Evolutionary conservation across 2,329 filamentous ascomycete species (phyloP), one percentile per base, ranked within the genome.

Genomic region (Hypocreales sp.): DNA sequence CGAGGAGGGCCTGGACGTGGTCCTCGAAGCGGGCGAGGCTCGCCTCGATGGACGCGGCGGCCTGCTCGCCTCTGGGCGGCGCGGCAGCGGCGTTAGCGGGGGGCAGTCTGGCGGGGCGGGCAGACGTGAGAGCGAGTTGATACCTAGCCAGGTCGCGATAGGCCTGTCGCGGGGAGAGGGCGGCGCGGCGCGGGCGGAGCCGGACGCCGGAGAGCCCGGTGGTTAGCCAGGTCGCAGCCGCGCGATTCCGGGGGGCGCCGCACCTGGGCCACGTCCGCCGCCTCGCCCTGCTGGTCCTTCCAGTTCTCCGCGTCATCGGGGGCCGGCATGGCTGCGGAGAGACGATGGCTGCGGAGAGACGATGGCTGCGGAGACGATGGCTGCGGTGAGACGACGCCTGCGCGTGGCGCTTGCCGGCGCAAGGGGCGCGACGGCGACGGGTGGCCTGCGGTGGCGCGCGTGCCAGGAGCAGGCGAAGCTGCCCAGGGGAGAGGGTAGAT

Each of bases 1-100:
- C 61, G 14, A 72, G 52, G 14, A 72, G 50, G 32, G 55, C 56
- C 33, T 71, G 65, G n/a, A 72, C 55, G 41, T 60, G 67, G 40
- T 49, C 53, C 45, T 72, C 66, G 13, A 72, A 53, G 19, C 41
- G 59, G 7, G 55, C 52, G 26, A 72, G 53, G 36, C 62, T 64
- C 2, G 57, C 50, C 41, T 72, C 67, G 12, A 72, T 56, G 17
- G 55, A 55, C 8, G 58, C 42, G 22, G 67, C 67, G 4, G 66
- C 51, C 37, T 66, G 59, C 34, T 72, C 67, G 37, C 67, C 67
- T 39, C 63, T 68, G 33, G 30, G 34, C 18, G 13, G 15, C 20
- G 18, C 4, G 14, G 22, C n/a, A 10, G n/a, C 14, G 4, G 15
- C 12, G 24, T 26, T 26, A 31, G 29, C 28, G 5, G 15, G 20